Evolutionary conservation across 2,329 filamentous ascomycete species (phyloP).

Genomic region (Fusarium foetens): DNA sequence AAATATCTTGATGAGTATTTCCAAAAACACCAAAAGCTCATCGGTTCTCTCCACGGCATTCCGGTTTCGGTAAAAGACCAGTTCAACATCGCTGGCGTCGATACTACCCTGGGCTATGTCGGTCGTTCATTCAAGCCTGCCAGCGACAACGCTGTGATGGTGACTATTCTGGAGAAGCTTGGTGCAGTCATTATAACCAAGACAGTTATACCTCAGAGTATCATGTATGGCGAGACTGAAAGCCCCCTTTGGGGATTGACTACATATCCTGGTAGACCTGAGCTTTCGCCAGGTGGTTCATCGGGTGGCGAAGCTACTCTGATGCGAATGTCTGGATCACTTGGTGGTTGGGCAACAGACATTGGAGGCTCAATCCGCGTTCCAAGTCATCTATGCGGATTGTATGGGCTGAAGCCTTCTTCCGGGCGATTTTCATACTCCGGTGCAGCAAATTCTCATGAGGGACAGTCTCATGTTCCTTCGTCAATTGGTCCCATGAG

Average conservation of each 20-base stretch:
- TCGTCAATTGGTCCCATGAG: slow-evolving; percentile 2
- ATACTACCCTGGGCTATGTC: background rate
- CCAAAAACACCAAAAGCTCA: background rate
- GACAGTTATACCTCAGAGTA: background rate
- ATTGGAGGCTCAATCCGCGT: slow-evolving; percentile 2
- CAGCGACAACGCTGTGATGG: background rate
- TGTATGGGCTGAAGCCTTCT: background rate
- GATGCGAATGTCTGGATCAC: slow-evolving; percentile 1
- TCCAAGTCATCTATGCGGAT: background rate
- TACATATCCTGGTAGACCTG: background rate
- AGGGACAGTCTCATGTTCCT: background rate
- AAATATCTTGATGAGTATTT: background rate
- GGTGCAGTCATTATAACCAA: background rate
- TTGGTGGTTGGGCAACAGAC: background rate
- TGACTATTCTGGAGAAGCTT: background rate
- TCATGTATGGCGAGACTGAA: slow-evolving; percentile 3
- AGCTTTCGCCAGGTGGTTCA: background rate
- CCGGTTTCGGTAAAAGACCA: background rate
- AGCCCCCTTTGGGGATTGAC: background rate
- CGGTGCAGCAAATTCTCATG: background rate
- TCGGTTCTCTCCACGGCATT: background rate
- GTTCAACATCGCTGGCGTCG: background rate
- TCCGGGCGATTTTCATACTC: background rate
- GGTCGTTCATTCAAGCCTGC: background rate
- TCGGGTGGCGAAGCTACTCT: background rate